A percentile compares a stretch with the other conserved stretches of the same genome.
These are phyloP conservation scores for Aspergillus glaucus DNA, from an alignment of 2,329 filamentous ascomycete species.

Conservation along the genomic window DNA sequence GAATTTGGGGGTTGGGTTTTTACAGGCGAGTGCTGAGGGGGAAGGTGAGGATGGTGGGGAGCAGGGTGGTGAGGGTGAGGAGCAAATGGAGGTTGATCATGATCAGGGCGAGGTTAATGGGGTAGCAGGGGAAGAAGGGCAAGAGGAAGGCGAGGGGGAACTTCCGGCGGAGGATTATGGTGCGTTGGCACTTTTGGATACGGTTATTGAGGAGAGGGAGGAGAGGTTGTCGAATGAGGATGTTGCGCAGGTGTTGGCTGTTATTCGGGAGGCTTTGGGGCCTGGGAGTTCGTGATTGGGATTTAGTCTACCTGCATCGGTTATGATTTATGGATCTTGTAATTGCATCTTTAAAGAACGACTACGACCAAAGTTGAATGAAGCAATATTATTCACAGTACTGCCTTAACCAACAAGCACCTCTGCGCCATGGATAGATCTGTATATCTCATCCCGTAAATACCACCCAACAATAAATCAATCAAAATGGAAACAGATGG, in stretches of 20 bases:
- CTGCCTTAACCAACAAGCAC: conserved; percentile 23
- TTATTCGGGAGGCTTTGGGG: conserved; percentile 31
- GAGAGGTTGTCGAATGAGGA: conserved; percentile 34
- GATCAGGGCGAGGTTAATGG: conserved; percentile 3
- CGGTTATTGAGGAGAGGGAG: conserved; percentile 39
- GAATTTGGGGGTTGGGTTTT: conserved; percentile 39
- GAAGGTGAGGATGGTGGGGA: background rate
- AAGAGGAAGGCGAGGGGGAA: conserved; percentile 14
- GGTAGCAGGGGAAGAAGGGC: conserved; percentile 3
- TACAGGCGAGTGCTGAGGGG: background rate
- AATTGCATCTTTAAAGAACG: no score
- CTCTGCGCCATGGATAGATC: conserved; percentile 25
- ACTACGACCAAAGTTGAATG: conserved; percentile 1
- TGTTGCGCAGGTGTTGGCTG: conserved; percentile 27
- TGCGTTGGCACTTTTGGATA: conserved; percentile 32
- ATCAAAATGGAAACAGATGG: conserved; percentile 4
- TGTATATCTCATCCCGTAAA: conserved; percentile 23
- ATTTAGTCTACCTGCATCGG: no score
- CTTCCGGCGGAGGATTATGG: conserved; percentile 28
- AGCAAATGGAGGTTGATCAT: conserved; percentile 5
- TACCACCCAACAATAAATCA: conserved; percentile 30
- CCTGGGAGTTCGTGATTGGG: background rate
- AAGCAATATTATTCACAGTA: conserved; percentile 17
- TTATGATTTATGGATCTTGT: no score
- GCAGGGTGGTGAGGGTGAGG: conserved; percentile 15